These are phyloP conservation scores for Neoarthrinium moseri DNA, from an alignment of 2,329 filamentous ascomycete genomes.

Conservation along the genomic window DNA sequence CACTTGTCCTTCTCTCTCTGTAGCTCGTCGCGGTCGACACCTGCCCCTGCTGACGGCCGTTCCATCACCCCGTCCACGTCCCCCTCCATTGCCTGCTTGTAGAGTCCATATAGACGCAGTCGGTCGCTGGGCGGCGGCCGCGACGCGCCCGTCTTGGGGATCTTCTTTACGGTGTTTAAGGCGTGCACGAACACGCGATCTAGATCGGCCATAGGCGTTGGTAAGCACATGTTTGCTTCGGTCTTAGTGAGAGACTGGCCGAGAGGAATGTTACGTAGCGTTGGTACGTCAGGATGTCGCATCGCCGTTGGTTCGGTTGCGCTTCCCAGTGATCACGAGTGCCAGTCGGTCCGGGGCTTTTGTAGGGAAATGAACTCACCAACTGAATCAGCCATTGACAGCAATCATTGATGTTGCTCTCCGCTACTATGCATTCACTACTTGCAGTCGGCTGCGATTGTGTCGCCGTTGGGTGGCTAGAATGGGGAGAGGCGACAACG, in stretches of 20 bases:
- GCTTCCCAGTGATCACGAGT: too few relatives aligned
- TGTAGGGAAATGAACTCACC: constrained; percentile 32
- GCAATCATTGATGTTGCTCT: constrained; percentile 18
- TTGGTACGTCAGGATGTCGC: too few relatives aligned
- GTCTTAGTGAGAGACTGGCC: not conserved
- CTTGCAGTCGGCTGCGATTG: not conserved
- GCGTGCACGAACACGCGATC: constrained; percentile 99
- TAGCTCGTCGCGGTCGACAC: constrained; percentile 51
- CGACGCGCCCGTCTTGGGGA: constrained; percentile 86
- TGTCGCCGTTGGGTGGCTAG: not conserved
- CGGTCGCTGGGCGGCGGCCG: constrained; percentile 84
- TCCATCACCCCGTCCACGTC: constrained; percentile 95
- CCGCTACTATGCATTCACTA: not conserved
- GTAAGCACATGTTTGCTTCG: not conserved
- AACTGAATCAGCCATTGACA: constrained; percentile 51
- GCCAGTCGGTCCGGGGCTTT: too few relatives aligned
- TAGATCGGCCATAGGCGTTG: too few relatives aligned
- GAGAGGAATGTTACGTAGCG: too few relatives aligned
- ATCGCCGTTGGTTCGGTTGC: too few relatives aligned
- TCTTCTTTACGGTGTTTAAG: constrained; percentile 97
- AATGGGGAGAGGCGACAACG: not conserved
- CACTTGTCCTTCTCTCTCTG: constrained; percentile 68
- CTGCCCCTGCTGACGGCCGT: constrained; percentile 59
- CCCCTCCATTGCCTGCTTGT: constrained; percentile 99
- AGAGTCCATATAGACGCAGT: constrained; percentile 91